Base-by-base conservation (phyloP, 352 stramenopile species). In the Plasmopara muralis region DNA sequence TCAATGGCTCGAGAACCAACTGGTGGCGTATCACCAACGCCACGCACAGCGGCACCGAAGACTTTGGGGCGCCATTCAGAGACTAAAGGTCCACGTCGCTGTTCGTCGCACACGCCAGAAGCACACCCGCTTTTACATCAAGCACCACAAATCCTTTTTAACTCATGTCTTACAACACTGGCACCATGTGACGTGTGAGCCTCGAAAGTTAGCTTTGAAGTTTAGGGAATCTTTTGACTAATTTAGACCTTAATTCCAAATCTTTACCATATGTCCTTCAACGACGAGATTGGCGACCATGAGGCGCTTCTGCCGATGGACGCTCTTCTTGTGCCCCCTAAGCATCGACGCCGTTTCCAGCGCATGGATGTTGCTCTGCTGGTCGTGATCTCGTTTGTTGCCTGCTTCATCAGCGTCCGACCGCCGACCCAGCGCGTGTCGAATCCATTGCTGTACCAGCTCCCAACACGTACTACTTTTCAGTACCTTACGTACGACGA, bases 401-500 rank as follows among this genome's bases (percentile, higher is more conserved):
- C 68, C 18, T 79, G 78, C 57, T 85, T 80, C 47, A 40, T 89
- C 33, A 47, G 64, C 40, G 60, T 79, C 9, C 69, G 60, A 9
- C 57, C 71, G 55, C 74, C 78, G 9, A 35, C 63, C 1, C n/a
- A 74, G 34, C 73, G 75, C 9, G 46, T 53, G 7, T 66, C 74
- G 13, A 83, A 80, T 43, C 62, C 71, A 16, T 37, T 85, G n/a
- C 28, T 47, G 34, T 12, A 2, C 31, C 6, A 35, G 10, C 31
- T 12, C 6, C 31, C 31, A 35, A 1, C 31, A 8, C 31, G 31
- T 35, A 35, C 20, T 14, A 50, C 10, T 8, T 57, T 50, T 20
- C 47, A 58, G 33, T 86, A 75, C 43, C 43, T 89, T 55, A 87
- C 70, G 46, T 87, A 87, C 47, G 66, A 72, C 6, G 73, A 81